Conservation (phyloP, 495 filamentous ascomycete genomes). For the Extremus antarcticus region DNA sequence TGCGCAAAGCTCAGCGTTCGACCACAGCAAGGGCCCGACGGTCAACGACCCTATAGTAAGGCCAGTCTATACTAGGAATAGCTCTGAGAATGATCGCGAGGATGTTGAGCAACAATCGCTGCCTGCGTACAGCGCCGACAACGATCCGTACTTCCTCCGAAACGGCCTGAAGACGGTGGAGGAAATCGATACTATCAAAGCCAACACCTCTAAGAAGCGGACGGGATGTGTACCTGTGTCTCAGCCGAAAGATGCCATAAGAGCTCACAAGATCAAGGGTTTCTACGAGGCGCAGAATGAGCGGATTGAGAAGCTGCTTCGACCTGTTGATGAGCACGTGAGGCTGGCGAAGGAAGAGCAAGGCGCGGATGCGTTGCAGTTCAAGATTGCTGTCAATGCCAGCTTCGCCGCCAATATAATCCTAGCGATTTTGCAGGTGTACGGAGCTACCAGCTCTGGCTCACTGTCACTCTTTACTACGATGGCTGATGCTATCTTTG, state of each 20-base stretch:
- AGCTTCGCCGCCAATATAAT: constrained; percentile 76
- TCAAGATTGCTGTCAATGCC: constrained; percentile 82
- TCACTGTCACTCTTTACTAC: constrained; percentile 95
- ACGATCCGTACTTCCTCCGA: constrained; percentile 76
- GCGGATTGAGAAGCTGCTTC: constrained; percentile 82
- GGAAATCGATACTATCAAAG: constrained; percentile 70
- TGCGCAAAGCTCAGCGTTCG: constrained; percentile 15
- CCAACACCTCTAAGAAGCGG: constrained; percentile 73
- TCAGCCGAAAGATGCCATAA: constrained; percentile 31
- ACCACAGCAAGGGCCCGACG: neutral
- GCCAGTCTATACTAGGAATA: constrained; percentile 7
- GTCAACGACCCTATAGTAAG: neutral
- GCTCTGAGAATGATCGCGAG: constrained; percentile 34
- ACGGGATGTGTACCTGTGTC: constrained; percentile 36
- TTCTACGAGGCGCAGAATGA: constrained; percentile 93
- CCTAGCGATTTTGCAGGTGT: constrained; percentile 71
- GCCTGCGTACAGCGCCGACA: constrained; percentile 48
- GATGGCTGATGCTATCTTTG: constrained; percentile 94
- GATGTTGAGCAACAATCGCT: constrained; percentile 59
- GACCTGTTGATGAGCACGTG: constrained; percentile 84
- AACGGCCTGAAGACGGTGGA: constrained; percentile 63
- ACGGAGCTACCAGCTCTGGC: constrained; percentile 73
- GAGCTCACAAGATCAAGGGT: constrained; percentile 56
- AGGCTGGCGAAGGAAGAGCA: constrained; percentile 60
- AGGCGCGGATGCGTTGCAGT: constrained; percentile 69